Conservation (phyloP, 2,329 filamentous ascomycete genomes). For the Epichloe festucae region DNA sequence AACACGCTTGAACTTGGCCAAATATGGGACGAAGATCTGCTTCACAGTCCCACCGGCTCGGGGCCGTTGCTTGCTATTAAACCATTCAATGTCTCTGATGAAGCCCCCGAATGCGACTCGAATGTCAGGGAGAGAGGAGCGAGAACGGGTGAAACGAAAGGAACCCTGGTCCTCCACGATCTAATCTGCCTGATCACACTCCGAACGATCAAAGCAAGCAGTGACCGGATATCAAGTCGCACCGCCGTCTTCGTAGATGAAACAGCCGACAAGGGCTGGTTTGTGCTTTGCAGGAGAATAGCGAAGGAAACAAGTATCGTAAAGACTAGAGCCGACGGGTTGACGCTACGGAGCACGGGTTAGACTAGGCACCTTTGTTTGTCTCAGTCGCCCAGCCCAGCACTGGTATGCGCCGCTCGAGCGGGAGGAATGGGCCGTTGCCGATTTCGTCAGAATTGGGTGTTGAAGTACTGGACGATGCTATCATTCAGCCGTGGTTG, state of each 20-base stretch:
- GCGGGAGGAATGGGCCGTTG: not conserved
- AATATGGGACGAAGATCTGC: not conserved
- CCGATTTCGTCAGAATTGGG: not conserved
- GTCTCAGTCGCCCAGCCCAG: not conserved
- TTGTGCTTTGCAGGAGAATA: not conserved
- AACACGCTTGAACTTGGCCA: not conserved
- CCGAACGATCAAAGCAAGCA: not conserved
- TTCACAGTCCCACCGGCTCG: not conserved
- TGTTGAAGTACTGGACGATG: not conserved
- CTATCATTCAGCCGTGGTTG: not conserved
- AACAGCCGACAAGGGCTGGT: not conserved
- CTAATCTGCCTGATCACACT: not conserved
- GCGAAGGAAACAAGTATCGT: not conserved
- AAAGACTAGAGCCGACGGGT: not conserved
- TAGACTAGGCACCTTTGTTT: not conserved
- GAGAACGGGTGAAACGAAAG: not conserved
- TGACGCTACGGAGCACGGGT: not conserved
- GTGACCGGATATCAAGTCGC: not conserved
- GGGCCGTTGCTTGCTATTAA: not conserved
- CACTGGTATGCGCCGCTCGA: constrained; percentile 2
- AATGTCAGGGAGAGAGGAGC: not conserved
- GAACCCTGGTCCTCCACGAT: not conserved
- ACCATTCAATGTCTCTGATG: not conserved
- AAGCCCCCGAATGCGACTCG: not conserved
- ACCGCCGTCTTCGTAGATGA: not conserved